These are phyloP conservation scores for Phytophthora foliorum DNA, from an alignment of 352 stramenopile genomes.

Conservation along the genomic window DNA sequence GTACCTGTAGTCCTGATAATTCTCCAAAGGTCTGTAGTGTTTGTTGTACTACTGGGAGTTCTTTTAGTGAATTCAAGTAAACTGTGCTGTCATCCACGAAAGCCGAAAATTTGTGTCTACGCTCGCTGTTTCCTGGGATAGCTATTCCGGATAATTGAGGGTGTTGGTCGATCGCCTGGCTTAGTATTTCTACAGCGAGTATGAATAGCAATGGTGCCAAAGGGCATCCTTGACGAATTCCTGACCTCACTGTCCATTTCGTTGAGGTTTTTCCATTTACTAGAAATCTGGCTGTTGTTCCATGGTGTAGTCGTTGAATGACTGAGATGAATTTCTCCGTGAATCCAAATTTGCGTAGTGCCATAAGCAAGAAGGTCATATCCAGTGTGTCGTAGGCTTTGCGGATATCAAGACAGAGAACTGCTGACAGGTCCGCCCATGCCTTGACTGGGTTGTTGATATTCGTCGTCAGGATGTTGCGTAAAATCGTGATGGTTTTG, in stretches of 20 bases:
- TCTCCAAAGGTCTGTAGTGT: slow-evolving; percentile 3
- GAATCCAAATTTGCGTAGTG: slow-evolving; percentile 6
- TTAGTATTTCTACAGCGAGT: slow-evolving; percentile 7
- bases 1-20: slow-evolving; percentile 6
- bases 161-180: not conserved
- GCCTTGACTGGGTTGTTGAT: not conserved
- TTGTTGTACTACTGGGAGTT: not conserved
- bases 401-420: slow-evolving; percentile 1
- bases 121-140: not conserved
- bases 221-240: slow-evolving; percentile 15
- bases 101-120: not conserved
- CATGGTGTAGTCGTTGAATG: not conserved
- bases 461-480: not conserved
- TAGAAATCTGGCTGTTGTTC: slow-evolving; percentile 13
- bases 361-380: not conserved
- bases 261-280: slow-evolving; percentile 15
- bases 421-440: not conserved
- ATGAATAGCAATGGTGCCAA: slow-evolving; percentile 11
- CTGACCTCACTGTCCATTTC: slow-evolving; percentile 1
- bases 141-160: not conserved
- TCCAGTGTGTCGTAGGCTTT: slow-evolving; percentile 21
- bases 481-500: not conserved
- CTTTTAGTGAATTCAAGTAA: not conserved
- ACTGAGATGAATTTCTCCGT: slow-evolving; percentile 2
- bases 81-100: slow-evolving; percentile 21